Percentiles rank a stretch among this genome's conserved stretches.
Evolutionary conservation across 1,284 basidiomycete genomes (phyloP).

Genomic region (Flammula alnicola): DNA sequence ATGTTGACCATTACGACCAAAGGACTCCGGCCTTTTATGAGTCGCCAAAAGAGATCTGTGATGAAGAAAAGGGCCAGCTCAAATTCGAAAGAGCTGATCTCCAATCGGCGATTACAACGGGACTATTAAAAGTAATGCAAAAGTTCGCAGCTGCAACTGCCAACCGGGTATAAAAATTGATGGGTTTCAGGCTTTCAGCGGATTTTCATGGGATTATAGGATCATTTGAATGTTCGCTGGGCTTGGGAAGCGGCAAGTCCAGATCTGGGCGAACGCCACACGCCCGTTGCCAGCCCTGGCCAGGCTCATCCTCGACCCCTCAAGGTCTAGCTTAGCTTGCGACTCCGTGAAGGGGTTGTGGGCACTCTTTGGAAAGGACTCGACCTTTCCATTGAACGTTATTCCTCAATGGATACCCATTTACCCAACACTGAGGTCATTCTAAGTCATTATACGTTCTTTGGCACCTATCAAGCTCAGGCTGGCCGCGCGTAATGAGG

Average conservation of each 20-base stretch:
- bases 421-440: no score
- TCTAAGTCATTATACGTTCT: no score
- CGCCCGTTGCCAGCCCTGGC: conserved; percentile 25
- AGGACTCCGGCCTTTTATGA: conserved; percentile 22
- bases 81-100: conserved; percentile 3
- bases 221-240: conserved; percentile 9
- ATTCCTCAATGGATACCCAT: no score
- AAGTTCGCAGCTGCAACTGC: conserved; percentile 9
- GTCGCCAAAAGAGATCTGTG: conserved; percentile 2
- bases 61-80: neutral
- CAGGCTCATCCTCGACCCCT: no score
- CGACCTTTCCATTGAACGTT: no score
- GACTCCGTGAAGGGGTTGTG: neutral
- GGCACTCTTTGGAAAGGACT: no score
- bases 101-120: conserved; percentile 26
- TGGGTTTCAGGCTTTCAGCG: conserved; percentile 15
- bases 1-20: conserved; percentile 15
- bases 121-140: conserved; percentile 14
- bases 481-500: no score
- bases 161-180: no score
- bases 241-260: conserved; percentile 3
- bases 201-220: conserved; percentile 17
- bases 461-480: no score
- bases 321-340: conserved; percentile 6
- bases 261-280: conserved; percentile 16